Evolutionary conservation across 495 filamentous ascomycete species (phyloP).

Genomic region (Talaromyces proteolyticus): DNA sequence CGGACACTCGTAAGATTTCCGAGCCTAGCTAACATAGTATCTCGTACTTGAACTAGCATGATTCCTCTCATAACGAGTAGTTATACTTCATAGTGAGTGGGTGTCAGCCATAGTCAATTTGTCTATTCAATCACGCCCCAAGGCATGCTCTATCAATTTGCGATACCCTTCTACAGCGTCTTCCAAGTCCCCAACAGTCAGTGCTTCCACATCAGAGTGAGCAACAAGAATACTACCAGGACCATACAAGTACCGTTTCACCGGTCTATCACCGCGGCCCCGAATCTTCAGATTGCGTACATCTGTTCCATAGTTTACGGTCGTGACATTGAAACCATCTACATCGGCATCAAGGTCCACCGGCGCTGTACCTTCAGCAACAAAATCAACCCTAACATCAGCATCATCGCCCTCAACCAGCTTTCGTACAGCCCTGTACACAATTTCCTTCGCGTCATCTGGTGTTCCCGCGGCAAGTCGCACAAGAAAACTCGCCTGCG

Average conservation of each 20-base stretch:
- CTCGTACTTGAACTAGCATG: no score
- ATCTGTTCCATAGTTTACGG: constrained; percentile 91
- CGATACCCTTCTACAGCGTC: constrained; percentile 67
- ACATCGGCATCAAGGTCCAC: constrained; percentile 77
- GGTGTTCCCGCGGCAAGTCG: constrained; percentile 71
- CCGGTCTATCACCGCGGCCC: constrained; percentile 18
- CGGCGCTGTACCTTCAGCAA: constrained; percentile 58
- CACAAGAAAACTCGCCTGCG: constrained; percentile 59
- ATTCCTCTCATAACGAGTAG: no score
- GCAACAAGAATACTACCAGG: constrained; percentile 86
- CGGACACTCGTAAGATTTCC: no score
- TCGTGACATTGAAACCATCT: constrained; percentile 70
- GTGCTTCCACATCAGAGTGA: constrained; percentile 76
- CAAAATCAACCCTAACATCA: constrained; percentile 55
- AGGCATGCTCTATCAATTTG: constrained; percentile 57
- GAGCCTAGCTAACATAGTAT: no score
- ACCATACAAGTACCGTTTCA: constrained; percentile 83
- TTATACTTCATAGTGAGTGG: no score
- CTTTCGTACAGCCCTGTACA: constrained; percentile 49
- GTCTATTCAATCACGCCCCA: constrained; percentile 37
- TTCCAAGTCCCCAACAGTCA: constrained; percentile 63
- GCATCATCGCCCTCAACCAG: constrained; percentile 55
- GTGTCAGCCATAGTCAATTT: no score
- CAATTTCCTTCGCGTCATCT: constrained; percentile 41
- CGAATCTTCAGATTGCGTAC: constrained; percentile 62